phyloP scores from a whole-genome alignment of 2,329 filamentous ascomycete species.

The Westerdykella sp. region DNA sequence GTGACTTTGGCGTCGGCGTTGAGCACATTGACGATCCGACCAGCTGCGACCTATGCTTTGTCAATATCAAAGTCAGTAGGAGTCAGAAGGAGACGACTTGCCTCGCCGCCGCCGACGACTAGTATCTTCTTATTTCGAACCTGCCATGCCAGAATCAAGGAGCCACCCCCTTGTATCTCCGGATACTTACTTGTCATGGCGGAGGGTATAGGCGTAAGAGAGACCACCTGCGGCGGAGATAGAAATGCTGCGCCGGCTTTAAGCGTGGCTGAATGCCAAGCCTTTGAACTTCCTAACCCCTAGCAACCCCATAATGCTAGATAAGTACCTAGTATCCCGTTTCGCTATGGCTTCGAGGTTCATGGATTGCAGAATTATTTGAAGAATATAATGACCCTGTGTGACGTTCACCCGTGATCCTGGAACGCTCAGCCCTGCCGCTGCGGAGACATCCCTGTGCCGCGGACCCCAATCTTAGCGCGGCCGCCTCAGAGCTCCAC shows the following conservation, averaged over 20 bases:
- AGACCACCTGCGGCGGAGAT: constrained; percentile 18
- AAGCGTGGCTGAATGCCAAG: neutral
- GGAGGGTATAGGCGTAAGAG: constrained; percentile 12
- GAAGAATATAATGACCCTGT: neutral
- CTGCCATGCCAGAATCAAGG: constrained; percentile 93
- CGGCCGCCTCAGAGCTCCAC: neutral
- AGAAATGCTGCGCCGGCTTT: constrained; percentile 4
- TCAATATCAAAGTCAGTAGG: constrained; percentile 28
- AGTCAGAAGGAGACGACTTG: constrained; percentile 39
- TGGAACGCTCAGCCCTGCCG: constrained; percentile 2
- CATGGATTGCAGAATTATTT: neutral
- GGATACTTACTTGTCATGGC: constrained; percentile 58
- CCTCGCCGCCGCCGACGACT: constrained; percentile 94
- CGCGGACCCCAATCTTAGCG: neutral
- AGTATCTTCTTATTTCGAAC: constrained; percentile 80
- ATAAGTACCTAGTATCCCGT: neutral
- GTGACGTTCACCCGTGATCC: neutral
- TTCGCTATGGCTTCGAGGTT: neutral
- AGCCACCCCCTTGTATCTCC: constrained; percentile 80
- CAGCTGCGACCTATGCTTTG: constrained; percentile 74
- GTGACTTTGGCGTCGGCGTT: constrained; percentile 90
- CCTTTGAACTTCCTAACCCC: neutral
- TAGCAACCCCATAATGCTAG: neutral
- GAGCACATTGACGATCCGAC: constrained; percentile 87
- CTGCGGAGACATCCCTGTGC: neutral